Percentiles rank a stretch among this genome's conserved stretches.
phyloP scores from a whole-genome alignment of 2,329 filamentous ascomycete species.

The Cercospora sp. region DNA sequence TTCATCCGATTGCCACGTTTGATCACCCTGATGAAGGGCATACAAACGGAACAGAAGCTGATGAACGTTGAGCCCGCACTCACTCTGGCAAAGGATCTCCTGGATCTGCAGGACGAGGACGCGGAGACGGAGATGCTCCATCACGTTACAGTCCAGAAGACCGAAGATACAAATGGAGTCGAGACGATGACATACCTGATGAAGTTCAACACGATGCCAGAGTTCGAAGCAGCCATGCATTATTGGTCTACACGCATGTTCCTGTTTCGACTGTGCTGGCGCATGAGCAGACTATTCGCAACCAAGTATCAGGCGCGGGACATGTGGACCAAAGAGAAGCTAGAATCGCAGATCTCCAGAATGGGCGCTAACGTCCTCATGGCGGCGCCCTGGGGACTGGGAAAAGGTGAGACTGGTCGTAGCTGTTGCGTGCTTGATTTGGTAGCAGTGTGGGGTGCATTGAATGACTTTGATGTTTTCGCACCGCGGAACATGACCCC shows the following conservation, averaged over 20 bases:
- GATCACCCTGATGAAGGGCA: constrained; percentile 17
- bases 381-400: constrained; percentile 17
- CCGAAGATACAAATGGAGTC: background rate
- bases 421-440: constrained; percentile 21
- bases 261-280: constrained; percentile 22
- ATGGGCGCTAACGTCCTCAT: constrained; percentile 25
- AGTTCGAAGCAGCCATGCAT: constrained; percentile 22
- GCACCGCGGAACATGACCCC: constrained; percentile 17
- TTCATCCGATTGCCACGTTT: constrained; percentile 24
- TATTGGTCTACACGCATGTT: constrained; percentile 24
- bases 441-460: constrained; percentile 22
- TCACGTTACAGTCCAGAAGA: constrained; percentile 22
- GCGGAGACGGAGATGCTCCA: constrained; percentile 23
- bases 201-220: constrained; percentile 20
- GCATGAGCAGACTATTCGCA: constrained; percentile 16
- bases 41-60: constrained; percentile 8
- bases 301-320: constrained; percentile 13
- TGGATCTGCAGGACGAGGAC: constrained; percentile 17
- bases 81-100: constrained; percentile 16
- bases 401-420: constrained; percentile 20
- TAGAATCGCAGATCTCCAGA: constrained; percentile 18
- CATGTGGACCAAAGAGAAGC: constrained; percentile 8
- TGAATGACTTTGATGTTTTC: constrained; percentile 24
- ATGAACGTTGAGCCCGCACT: constrained; percentile 14
- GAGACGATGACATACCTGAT: constrained; percentile 19